Percentiles rank a stretch among this genome's conserved stretches.
phyloP scores from a whole-genome alignment of 768 basidiomycete genomes.

The Krasilnikovozyma curviuscula region DNA sequence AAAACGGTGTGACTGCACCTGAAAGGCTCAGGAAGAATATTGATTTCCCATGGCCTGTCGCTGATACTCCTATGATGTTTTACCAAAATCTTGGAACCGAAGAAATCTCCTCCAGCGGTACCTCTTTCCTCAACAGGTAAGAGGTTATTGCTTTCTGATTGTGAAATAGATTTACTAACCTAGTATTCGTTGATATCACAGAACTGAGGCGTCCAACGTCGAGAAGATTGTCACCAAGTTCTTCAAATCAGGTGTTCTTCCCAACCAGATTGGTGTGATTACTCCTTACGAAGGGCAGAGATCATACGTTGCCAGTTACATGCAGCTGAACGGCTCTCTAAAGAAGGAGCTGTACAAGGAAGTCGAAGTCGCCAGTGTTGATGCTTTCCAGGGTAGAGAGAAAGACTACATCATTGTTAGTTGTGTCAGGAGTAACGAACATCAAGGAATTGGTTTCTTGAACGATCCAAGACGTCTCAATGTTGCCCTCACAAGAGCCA shows the following conservation, averaged over 20 bases:
- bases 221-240: constrained; percentile 99
- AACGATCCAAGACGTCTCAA: constrained; percentile 92
- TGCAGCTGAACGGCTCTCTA: constrained; percentile 98
- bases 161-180: background rate
- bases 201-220: constrained; percentile 95
- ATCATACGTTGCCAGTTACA: constrained; percentile 95
- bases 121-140: constrained; percentile 87
- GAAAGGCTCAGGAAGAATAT: constrained; percentile 94
- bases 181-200: constrained; percentile 20
- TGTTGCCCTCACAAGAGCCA: constrained; percentile 89
- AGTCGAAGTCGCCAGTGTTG: constrained; percentile 94
- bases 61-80: constrained; percentile 98
- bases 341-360: constrained; percentile 99
- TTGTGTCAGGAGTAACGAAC: constrained; percentile 95
- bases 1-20: constrained; percentile 97
- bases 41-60: constrained; percentile 96
- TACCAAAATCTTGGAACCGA: constrained; percentile 98
- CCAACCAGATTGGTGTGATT: constrained; percentile 89
- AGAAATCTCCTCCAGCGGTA: constrained; percentile 95
- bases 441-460: constrained; percentile 97
- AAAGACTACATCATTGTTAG: constrained; percentile 99
- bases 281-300: constrained; percentile 98
- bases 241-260: constrained; percentile 96
- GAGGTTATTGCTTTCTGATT: constrained; percentile 9
- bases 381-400: constrained; percentile 97